These are phyloP conservation scores for Phytopythium helicoides DNA, from an alignment of 352 stramenopile genomes.

Conservation along the genomic window DNA sequence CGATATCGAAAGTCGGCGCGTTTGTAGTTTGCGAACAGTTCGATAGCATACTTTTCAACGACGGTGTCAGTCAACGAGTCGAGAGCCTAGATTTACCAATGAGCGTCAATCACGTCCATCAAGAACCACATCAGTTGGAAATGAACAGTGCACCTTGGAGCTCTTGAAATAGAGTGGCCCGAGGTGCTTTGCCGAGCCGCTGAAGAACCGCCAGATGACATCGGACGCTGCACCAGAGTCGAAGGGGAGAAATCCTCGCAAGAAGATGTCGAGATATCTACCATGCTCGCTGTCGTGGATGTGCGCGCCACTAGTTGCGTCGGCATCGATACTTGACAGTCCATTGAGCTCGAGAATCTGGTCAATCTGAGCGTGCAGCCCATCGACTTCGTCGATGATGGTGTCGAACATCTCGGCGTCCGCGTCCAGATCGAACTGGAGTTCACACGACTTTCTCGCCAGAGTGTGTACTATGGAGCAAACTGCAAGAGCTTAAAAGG, in stretches of 20 bases:
- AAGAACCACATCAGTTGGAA: too few species aligned
- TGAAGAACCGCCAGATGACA: conserved; percentile 35
- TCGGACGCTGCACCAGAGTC: conserved; percentile 20
- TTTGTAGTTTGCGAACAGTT: conserved; percentile 20
- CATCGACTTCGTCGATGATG: conserved; percentile 10
- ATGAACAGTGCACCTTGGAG: conserved; percentile 14
- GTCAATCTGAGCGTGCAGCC: conserved; percentile 10
- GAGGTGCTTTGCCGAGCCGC: conserved; percentile 25
- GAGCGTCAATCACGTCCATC: not conserved
- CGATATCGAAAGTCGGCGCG: conserved; percentile 36
- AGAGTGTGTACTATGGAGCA: too few species aligned
- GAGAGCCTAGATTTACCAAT: not conserved
- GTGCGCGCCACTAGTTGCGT: conserved; percentile 7
- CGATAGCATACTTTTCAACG: conserved; percentile 26
- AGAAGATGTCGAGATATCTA: conserved; percentile 34
- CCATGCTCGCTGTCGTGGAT: conserved; percentile 22
- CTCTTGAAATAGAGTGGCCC: conserved; percentile 33
- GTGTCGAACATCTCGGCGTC: conserved; percentile 20
- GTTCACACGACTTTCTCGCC: too few species aligned
- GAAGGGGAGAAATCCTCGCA: conserved; percentile 37
- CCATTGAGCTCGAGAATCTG: conserved; percentile 13
- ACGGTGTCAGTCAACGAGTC: conserved; percentile 10
- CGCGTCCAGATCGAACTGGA: conserved; percentile 3
- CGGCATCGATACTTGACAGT: not conserved
- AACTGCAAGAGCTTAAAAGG: too few species aligned